Base-by-base conservation (phyloP, 2,329 filamentous ascomycete species). In the Calonectria montana region DNA sequence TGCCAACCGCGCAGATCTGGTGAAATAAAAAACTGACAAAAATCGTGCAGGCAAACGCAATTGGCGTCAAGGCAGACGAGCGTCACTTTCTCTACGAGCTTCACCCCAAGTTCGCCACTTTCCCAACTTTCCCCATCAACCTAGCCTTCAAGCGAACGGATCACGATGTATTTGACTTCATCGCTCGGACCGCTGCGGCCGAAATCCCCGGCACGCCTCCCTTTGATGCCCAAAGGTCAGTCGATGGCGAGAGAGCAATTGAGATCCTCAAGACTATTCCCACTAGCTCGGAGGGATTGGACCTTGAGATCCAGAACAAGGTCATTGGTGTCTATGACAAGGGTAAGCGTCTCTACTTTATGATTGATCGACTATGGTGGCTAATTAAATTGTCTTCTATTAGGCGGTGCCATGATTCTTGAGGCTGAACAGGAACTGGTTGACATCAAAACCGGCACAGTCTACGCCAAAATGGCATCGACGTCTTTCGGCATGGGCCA, bases 61-160 rank as follows among this genome's bases (percentile, higher is more conserved):
- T 85, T 71, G 82, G 83, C 13, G 78, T 76, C 37, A 79, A 81
- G 64, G 80, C 80, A 27, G 81, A 84, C 59, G 84, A 87, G 69
- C 79, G 82, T 6, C 85, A 87, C 71, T 85, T 86, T 70, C 79
- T 84, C 23, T 85, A 86, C 75, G 86, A 87, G 65, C 80, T 85
- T 2, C 82, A 87, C 41, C 84, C 85, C 6, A 78, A 81, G 23
- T 87, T 87, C 57, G 82, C 85, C 18, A 80, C 79, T 8, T 87
- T 87, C 72, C 86, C 86, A n/a, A 87, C 86, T 0, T 87, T 86
- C 69, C 83, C 86, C 31, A 83, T 86, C 74, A 86, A 86, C 67
- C 80, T 86, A 5, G 80, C 81, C 43, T 87, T 86, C 78, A 87
- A 87, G 76, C 82, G 84, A 75, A 85, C 84, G 7, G 82, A 84